Base-by-base conservation (phyloP, 768 basidiomycete genomes). In the Boletus sp. region DNA sequence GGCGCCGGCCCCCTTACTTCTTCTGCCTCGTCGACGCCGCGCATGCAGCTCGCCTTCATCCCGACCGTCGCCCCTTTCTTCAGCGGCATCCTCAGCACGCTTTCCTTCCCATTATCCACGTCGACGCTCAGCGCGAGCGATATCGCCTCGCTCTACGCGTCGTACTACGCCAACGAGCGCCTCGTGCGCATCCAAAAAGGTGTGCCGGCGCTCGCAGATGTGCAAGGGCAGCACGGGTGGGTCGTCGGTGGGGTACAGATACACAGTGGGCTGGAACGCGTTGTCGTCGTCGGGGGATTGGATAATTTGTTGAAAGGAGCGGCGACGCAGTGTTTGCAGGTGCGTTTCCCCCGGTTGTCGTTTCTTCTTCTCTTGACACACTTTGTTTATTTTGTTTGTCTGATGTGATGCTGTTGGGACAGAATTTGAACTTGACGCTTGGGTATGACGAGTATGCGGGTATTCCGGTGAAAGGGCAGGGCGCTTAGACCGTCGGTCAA, bases 231-330 rank as follows among this genome's bases (percentile, higher is more conserved):
- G 71, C 96, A 98, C 66, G 90, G 91, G 1, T 97, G 92, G 88
- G 79, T 76, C 33, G 87, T 92, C 35, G 97, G 97, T 52, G 96
- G 97, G 4, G 85, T 94, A 71, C 96, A 98, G 74, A 88, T 97
- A 25, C 92, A 95, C 67, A 88, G 85, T 58, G 83, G 82, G 41
- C 90, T 92, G 1, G 89, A 92, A 67, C 78, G 97, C 49, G 97
- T 90, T 11, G 97, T 98, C 21, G 82, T 98, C n/a, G 93, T 96
- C 23, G 96, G 93, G 46, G 94, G 94, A 0, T 73, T 99, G 64
- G 97, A 99, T 68, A 99, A 99, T 74, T 74, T 99, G 53, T 77
- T 99, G 57, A 99, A 99, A 72, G 97, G 97, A 7, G 97, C 97
- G 47, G 97, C 97, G 17, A 98, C 96, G n/a, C 97, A 99, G 71